Base-by-base conservation (phyloP, 768 basidiomycete genomes). In the Lentinus brumalis region DNA sequence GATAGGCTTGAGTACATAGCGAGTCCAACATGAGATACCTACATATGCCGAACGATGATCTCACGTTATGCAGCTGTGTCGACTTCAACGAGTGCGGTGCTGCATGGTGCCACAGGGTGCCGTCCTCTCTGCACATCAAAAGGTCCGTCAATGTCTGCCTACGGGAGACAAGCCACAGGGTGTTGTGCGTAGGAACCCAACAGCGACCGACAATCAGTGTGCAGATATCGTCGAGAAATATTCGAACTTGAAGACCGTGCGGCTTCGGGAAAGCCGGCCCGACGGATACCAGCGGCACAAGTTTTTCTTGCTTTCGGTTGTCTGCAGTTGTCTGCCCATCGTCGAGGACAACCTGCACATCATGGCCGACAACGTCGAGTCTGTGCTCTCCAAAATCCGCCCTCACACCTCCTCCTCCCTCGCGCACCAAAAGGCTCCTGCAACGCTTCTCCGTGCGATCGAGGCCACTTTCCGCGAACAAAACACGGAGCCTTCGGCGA, bases 391-490 rank as follows among this genome's bases (percentile, higher is more conserved):
- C 57, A 98, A 96, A 78, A 93, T 97, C 68, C 81, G 96, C 56
- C 89, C 91, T 5, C 92, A 97, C 68, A 87, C 86, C 1, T 83
- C 85, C 35, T 96, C 94, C 0, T 81, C 84, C 7, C 79, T 96
- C n/a, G 72, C 86, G 1, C 92, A 96, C 70, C 95, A 98, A 77
- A 92, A 92, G 72, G 83, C 89, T 58, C 94, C 95, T 5, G 96
- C 96, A 30, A 86, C 83, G 49, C 84, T 98, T 26, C 82, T 98
- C 46, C 75, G 81, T 58, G 96, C 94, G 2, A 79, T 98, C 66
- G 96, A 98, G 75, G 82, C 86, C 15, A 92, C 88, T 42, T 83
- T 88, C 66, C 76, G 81, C 66, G 90, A 92, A 67, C 87, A 89
- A 67, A 78, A 77, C 62, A 80, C 87, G 8, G 86, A 89, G 55